phyloP scores from a whole-genome alignment of 345 rosid species.

The Citropsis articulata region DNA sequence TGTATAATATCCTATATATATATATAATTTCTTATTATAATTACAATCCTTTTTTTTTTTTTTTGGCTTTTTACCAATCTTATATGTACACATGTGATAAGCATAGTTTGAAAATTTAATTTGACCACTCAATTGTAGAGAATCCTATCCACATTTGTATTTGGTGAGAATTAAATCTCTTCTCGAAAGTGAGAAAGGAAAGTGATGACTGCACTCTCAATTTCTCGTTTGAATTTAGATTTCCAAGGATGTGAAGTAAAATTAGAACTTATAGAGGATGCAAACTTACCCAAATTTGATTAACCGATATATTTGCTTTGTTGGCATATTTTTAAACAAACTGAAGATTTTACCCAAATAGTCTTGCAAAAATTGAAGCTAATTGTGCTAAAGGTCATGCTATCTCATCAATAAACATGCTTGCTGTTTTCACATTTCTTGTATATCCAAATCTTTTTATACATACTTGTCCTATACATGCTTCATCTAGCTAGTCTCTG shows the following conservation, averaged over 20 bases:
- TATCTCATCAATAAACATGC: background rate
- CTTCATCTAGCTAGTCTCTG: background rate
- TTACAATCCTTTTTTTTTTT: no score
- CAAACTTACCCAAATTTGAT: background rate
- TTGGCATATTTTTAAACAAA: no score
- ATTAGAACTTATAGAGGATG: background rate
- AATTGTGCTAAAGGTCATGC: background rate
- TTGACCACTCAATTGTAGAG: background rate
- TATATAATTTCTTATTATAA: no score
- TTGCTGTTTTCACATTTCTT: background rate
- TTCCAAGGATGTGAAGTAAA: background rate
- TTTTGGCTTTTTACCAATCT: no score
- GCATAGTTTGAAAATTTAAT: no score
- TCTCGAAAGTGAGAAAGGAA: background rate
- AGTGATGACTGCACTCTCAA: background rate
- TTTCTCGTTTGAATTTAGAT: background rate
- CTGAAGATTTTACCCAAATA: background rate
- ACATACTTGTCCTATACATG: background rate
- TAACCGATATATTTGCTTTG: no score
- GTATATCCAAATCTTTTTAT: background rate
- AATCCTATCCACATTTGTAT: no score
- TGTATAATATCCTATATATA: no score
- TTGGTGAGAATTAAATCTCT: no score
- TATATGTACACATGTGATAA: no score
- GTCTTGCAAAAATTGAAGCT: background rate